Evolutionary conservation across 2,329 filamentous ascomycete genomes (phyloP), one percentile per base, ranked within the genome.

Genomic region (Hypoxylon sp.): DNA sequence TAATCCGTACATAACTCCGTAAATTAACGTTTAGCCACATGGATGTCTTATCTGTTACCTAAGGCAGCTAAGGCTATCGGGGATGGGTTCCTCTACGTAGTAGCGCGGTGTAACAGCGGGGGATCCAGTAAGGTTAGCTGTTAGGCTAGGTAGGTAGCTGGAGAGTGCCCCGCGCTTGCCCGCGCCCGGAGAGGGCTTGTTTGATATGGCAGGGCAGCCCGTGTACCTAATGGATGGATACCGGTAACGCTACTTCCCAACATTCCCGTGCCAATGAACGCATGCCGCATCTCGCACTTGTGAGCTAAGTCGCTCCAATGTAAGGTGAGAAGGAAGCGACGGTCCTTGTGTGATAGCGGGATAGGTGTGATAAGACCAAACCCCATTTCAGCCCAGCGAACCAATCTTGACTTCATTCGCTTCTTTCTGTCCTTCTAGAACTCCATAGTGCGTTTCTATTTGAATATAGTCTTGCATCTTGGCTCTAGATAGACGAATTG

Each of bases 201-300:
- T 31, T 31, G 29, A 31, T 31, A 31, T 31, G 29, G 29, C 4
- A 31, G 1, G 19, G 19, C 19, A 22, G 19, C 19, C 19, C 19
- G 29, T 31, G 29, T 31, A 26, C 26, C 26, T 26, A 4, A 31
- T 31, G 29, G 29, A 31, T 9, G 29, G 29, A 31, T 31, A 6
- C 19, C 19, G 50, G 42, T 54, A 65, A 44, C 35, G 44, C 47
- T 65, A 55, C 46, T 52, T 33, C 14, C 31, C 31, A 26, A 5
- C 53, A 33, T 59, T 54, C 48, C 51, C 56, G 57, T 65, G 57
- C 66, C 66, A 65, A 68, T 60, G 54, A 56, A 54, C 24, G 48
- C 65, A 42, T 64, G 51, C 65, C 60, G 65, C 52, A 60, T 61
- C 24, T 54, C 46, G 29, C 46, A 59, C 37, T 53, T 44, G 55